Conservation (phyloP, 176 grass and related monocot species). For the Canna indica region DNA sequence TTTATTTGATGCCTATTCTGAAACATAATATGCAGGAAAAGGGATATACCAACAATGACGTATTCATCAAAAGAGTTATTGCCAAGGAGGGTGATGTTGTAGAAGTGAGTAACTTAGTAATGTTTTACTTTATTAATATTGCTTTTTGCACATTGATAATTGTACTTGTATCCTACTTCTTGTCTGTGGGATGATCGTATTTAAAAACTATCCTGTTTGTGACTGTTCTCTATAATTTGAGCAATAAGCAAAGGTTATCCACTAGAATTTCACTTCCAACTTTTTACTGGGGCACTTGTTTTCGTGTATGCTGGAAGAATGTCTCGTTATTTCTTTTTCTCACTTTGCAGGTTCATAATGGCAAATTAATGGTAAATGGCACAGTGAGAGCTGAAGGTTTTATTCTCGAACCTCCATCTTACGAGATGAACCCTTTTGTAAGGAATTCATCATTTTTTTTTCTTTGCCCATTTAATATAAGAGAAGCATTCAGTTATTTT, state of each 20-base stretch:
- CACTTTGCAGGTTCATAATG: constrained; percentile 64
- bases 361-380: constrained; percentile 91
- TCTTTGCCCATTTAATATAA: constrained; percentile 1
- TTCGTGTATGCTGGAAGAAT: neutral
- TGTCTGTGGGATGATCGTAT: neutral
- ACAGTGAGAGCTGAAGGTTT: constrained; percentile 61
- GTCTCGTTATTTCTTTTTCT: constrained; percentile 5
- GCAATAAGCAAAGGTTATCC: neutral
- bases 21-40: constrained; percentile 56
- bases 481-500: neutral
- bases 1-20: constrained; percentile 6
- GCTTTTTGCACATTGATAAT: neutral
- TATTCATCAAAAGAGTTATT: constrained; percentile 98
- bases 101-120: constrained; percentile 48
- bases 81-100: constrained; percentile 83
- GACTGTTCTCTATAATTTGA: neutral
- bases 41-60: constrained; percentile 80
- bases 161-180: neutral
- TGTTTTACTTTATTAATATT: neutral
- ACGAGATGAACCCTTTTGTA: constrained; percentile 86
- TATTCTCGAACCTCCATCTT: constrained; percentile 79
- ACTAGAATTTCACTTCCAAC: neutral
- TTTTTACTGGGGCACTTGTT: neutral
- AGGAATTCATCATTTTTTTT: constrained; percentile 14
- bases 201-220: neutral